These are phyloP conservation scores for Ustilago cynodontis DNA, from an alignment of 1,284 basidiomycete genomes.

Conservation along the genomic window DNA sequence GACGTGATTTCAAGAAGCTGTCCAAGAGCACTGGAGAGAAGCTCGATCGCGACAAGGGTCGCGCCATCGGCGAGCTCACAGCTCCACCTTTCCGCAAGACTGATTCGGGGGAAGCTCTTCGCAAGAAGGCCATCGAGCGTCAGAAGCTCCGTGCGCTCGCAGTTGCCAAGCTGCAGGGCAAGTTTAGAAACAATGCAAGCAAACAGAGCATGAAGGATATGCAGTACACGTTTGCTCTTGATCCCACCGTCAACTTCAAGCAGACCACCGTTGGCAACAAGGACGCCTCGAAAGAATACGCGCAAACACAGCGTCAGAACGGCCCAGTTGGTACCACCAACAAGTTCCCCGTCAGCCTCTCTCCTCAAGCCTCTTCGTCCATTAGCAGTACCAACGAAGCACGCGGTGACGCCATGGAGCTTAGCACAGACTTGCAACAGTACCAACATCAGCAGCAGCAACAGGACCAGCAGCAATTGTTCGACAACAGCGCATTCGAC, in stretches of 20 bases:
- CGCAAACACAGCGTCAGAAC: slow-evolving; percentile 33
- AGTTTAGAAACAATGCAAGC: slow-evolving; percentile 27
- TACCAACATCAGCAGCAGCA: background rate
- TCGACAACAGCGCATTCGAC: slow-evolving; percentile 20
- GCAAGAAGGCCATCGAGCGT: slow-evolving; percentile 45
- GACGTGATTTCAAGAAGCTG: slow-evolving; percentile 47
- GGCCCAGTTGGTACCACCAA: slow-evolving; percentile 42
- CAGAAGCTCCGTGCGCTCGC: slow-evolving; percentile 51
- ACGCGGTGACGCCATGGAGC: slow-evolving; percentile 22
- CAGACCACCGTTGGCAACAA: slow-evolving; percentile 45
- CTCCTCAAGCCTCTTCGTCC: slow-evolving; percentile 22
- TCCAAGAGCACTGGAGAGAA: slow-evolving; percentile 50
- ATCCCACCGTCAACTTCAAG: slow-evolving; percentile 50
- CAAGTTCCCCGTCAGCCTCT: slow-evolving; percentile 43
- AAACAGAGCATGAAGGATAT: slow-evolving; percentile 52
- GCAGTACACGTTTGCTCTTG: slow-evolving; percentile 46
- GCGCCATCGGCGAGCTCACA: slow-evolving; percentile 47
- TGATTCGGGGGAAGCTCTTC: slow-evolving; percentile 48
- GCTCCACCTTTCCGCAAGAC: slow-evolving; percentile 53
- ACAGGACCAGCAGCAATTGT: background rate
- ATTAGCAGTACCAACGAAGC: slow-evolving; percentile 8
- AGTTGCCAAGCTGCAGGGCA: slow-evolving; percentile 48
- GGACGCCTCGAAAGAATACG: slow-evolving; percentile 33
- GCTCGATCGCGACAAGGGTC: slow-evolving; percentile 53
- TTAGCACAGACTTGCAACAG: slow-evolving; percentile 10